Evolutionary conservation across 768 basidiomycete species (phyloP).

Genomic region (Hypholoma sublateritium): DNA sequence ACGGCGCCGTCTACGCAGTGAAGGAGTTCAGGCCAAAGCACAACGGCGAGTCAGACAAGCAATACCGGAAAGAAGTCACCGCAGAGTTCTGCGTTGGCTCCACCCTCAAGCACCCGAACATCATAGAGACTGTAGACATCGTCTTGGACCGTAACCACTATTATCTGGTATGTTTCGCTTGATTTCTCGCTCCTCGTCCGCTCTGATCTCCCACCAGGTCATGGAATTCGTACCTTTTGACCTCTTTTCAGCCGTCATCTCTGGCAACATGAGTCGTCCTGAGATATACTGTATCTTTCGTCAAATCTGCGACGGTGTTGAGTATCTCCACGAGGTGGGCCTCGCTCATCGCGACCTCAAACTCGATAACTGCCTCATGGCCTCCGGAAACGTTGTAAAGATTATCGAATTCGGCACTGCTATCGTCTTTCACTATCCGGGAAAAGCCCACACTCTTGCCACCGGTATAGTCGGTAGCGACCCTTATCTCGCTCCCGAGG

Average conservation of each 20-base stretch:
- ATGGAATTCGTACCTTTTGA: conserved; percentile 99
- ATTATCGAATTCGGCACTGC: conserved; percentile 99
- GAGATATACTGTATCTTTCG: conserved; percentile 99
- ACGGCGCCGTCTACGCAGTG: conserved; percentile 86
- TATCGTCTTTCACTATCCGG: conserved; percentile 99
- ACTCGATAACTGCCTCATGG: conserved; percentile 99
- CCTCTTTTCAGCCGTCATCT: conserved; percentile 99
- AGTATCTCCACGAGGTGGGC: conserved; percentile 96
- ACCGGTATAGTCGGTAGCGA: conserved; percentile 97
- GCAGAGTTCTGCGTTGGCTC: conserved; percentile 98
- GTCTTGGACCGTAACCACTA: conserved; percentile 97
- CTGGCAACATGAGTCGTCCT: conserved; percentile 95
- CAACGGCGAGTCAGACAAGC: conserved; percentile 85
- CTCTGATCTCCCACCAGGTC: conserved; percentile 53
- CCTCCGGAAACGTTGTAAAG: conserved; percentile 90
- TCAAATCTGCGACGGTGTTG: conserved; percentile 97
- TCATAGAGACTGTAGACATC: conserved; percentile 98
- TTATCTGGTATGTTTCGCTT: conserved; percentile 76
- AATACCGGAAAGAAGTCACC: conserved; percentile 99
- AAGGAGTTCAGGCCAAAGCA: conserved; percentile 96
- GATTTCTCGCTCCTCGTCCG: conserved; percentile 9
- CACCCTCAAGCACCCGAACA: conserved; percentile 90
- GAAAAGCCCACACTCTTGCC: conserved; percentile 76
- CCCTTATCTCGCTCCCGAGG: conserved; percentile 98
- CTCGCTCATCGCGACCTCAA: conserved; percentile 98